phyloP scores from a whole-genome alignment of 1,284 basidiomycete species.

The Heimioporus retisporus region DNA sequence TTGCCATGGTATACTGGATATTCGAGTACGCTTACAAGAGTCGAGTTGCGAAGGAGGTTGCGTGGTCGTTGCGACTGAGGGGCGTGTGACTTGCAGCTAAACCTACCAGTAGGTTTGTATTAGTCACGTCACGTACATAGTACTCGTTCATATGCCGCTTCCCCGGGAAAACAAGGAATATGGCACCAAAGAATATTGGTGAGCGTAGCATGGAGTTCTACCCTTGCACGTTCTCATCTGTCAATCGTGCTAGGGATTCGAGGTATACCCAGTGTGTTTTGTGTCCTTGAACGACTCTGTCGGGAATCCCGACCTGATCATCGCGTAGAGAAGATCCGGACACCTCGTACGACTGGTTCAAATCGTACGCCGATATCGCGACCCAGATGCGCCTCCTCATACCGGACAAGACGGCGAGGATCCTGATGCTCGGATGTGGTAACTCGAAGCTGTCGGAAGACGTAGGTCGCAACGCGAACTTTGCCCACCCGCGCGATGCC shows the following conservation, averaged over 20 bases:
- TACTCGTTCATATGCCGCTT: constrained; percentile 23
- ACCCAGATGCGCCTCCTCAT: constrained; percentile 69
- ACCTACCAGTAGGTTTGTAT: not conserved
- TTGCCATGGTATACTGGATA: constrained; percentile 38
- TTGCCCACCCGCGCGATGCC: not conserved
- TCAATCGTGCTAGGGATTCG: constrained; percentile 29
- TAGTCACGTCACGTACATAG: constrained; percentile 1
- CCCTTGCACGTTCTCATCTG: not conserved
- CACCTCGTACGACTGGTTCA: constrained; percentile 89
- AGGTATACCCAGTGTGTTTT: constrained; percentile 39
- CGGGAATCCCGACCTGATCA: constrained; percentile 4
- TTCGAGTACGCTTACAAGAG: constrained; percentile 35
- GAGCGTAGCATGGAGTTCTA: constrained; percentile 12
- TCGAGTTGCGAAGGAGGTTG: constrained; percentile 2
- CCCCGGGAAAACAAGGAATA: constrained; percentile 38
- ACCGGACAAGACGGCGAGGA: constrained; percentile 71
- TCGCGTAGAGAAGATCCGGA: constrained; percentile 68
- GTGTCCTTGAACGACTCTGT: not conserved
- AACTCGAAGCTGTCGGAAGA: constrained; percentile 87
- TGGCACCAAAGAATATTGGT: constrained; percentile 41
- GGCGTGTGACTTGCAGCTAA: constrained; percentile 26
- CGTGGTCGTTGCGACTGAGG: constrained; percentile 11
- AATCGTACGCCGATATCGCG: constrained; percentile 76
- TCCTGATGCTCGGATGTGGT: constrained; percentile 93
- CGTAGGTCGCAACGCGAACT: constrained; percentile 49